Base-by-base conservation (phyloP, 768 basidiomycete genomes). In the Agaricus sinodeliciosus region DNA sequence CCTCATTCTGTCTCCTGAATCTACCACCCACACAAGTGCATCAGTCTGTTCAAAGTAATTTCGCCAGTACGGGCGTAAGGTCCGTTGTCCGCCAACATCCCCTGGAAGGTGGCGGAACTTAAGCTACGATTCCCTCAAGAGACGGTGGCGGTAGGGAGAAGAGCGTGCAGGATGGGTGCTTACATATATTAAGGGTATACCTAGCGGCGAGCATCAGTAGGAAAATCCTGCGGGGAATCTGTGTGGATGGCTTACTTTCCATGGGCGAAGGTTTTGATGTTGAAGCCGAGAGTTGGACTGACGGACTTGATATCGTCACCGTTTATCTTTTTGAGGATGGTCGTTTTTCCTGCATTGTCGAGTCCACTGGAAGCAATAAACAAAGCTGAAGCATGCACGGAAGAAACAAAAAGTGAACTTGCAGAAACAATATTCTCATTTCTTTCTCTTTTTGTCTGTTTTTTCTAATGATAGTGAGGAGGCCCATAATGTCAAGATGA, bases 21-120 rank as follows among this genome's bases (percentile, higher is more conserved):
- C 96, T 39, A 99, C 94, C 15, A 99, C 95, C 96, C 96, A 99
- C 31, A 98, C 93, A 41, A 99, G 76, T 6, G 90, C 95, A 69
- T 98, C 96, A 9, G 96, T 98, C 69, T 94, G 91, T 69, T 99
- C 96, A 60, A 98, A 98, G 71, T 98, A 98, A 68, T 98, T 99
- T 22, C 92, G 76, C 96, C 96, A 99, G 67, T 98, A 98, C 6
- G 96, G 95, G 27, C 96, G 81, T 48, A 99, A 82, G 0, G 92
- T 94, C 53, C 87, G 83, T 67, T 99, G 96, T 19, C 96, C 95
- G 34, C 96, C 96, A 34, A 98, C 93, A 66, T 99, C 96, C 96
- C 95, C 94, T 97, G 61, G 53, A 49, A 50, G 46, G 54, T 48
- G 22, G 43, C 51, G 56, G 57, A 61, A 55, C 47, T 60, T 55